phyloP scores from a whole-genome alignment of 2,329 filamentous ascomycete genomes.

The Eurotiales sp. region DNA sequence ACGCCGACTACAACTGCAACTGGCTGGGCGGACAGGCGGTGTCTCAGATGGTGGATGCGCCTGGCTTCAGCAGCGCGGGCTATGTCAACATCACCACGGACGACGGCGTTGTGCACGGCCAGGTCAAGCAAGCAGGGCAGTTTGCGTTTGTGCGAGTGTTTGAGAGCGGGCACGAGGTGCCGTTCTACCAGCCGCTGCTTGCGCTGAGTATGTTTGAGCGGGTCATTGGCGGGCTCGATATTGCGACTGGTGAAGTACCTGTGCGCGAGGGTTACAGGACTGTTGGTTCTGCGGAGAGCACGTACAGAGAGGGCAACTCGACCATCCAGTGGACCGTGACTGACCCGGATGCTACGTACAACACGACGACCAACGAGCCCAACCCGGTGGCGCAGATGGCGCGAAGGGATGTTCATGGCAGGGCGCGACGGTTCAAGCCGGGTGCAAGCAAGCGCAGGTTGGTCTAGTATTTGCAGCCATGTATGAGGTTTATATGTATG shows the following conservation, averaged over 20 bases:
- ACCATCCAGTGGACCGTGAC: conserved; percentile 44
- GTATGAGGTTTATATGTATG: too few species aligned
- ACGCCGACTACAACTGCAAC: conserved; percentile 56
- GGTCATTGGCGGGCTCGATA: conserved; percentile 48
- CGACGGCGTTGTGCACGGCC: conserved; percentile 43
- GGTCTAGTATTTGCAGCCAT: not conserved
- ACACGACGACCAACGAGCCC: conserved; percentile 41
- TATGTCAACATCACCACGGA: conserved; percentile 46
- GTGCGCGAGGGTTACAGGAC: conserved; percentile 41
- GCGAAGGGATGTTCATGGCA: not conserved
- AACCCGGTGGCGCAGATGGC: conserved; percentile 23
- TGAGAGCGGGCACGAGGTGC: conserved; percentile 48
- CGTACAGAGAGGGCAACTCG: conserved; percentile 24
- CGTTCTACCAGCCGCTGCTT: conserved; percentile 54
- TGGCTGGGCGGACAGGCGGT: conserved; percentile 56
- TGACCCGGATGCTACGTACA: conserved; percentile 46
- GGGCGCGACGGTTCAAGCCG: conserved; percentile 7
- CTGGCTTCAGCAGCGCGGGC: conserved; percentile 48
- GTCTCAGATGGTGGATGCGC: conserved; percentile 46
- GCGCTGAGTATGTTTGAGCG: conserved; percentile 54
- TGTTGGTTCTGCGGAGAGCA: conserved; percentile 31
- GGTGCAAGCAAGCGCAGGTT: not conserved
- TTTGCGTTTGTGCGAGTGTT: conserved; percentile 49
- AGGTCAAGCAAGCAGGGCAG: conserved; percentile 46
- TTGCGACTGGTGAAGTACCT: conserved; percentile 51